Evolutionary conservation across 352 stramenopile genomes (phyloP), one percentile per base, ranked within the genome.

Genomic region (Stramenopiles sp.): DNA sequence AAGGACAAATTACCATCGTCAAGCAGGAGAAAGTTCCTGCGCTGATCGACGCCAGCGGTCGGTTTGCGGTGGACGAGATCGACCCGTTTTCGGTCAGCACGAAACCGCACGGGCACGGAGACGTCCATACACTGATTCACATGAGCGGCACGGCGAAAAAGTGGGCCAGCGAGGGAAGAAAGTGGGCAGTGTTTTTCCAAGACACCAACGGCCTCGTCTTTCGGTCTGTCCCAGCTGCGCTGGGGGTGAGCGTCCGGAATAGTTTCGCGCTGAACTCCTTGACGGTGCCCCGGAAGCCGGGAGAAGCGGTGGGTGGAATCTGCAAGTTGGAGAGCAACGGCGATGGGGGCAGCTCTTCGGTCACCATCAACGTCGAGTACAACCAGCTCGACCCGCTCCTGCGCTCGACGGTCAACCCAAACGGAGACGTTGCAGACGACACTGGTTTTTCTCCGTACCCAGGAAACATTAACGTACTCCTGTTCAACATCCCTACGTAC

Each of bases 71-170:
- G 34, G 82, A 89, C 34, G 80, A 81, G 6, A 74, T 80, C 33
- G 36, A 71, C n/a, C 4, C 68, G 68, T 1, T 73, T 76, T 4
- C 73, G 74, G 80, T 96, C 25, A 79, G 94, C 77, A 97, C 94
- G 76, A 99, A 99, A 81, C 95, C 95, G 0, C 94, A 99, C 77
- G 95, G 95, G 37, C 95, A 99, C 77, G 94, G 95, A 35, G 95
- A 98, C 81, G 93, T 99, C 32, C 95, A 99, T 82, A 87, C 89
- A 35, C 80, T 98, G 32, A 83, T 96, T 69, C 85, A 91, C 75
- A 81, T 76, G 33, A 90, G 84, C 3, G 85, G 88, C 3, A 75
- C 93, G 18, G 84, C 90, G 0, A 32, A 71, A 1, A 77, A 81
- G 25, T 96, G 89, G 91, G 77, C 81, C 0, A 43, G 83, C n/a